Percentiles rank a stretch among this genome's conserved stretches.
Conservation (phyloP, 192 early-diverging fungal species). For the Entophlyctis luteolus region DNA sequence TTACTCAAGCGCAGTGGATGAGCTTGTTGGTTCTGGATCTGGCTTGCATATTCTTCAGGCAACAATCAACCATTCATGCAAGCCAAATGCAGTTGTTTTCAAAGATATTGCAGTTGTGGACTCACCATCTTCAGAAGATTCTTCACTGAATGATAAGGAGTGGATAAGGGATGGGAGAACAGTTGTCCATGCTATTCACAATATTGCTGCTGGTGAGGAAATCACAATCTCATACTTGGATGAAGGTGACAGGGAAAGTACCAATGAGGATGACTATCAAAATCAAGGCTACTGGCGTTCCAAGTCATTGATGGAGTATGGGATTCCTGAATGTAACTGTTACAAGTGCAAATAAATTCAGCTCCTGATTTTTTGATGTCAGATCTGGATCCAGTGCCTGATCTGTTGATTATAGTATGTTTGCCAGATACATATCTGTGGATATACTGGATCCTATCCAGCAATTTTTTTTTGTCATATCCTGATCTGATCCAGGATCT, state of each 20-base stretch:
- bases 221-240: conserved; percentile 28
- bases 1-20: neutral
- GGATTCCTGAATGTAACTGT: conserved; percentile 16
- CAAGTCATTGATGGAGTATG: conserved; percentile 15
- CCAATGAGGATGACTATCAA: conserved; percentile 2
- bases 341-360: conserved; percentile 14
- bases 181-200: conserved; percentile 17
- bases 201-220: conserved; percentile 26
- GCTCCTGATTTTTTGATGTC: too few species aligned
- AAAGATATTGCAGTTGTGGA: conserved; percentile 2
- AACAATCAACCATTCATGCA: conserved; percentile 35
- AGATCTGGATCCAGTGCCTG: too few species aligned
- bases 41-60: conserved; percentile 22
- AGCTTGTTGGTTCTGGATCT: conserved; percentile 18
- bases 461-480: too few species aligned
- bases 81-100: conserved; percentile 28
- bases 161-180: conserved; percentile 19
- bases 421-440: too few species aligned
- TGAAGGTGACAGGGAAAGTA: conserved; percentile 12
- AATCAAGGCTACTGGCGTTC: conserved; percentile 15
- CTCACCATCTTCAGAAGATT: neutral
- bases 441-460: too few species aligned
- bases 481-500: too few species aligned
- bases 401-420: too few species aligned
- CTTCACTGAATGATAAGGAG: neutral